A percentile compares a stretch with the other conserved stretches of the same genome.
Conservation (phyloP, 1,284 basidiomycete genomes). For the Ceratobasidium sp. region DNA sequence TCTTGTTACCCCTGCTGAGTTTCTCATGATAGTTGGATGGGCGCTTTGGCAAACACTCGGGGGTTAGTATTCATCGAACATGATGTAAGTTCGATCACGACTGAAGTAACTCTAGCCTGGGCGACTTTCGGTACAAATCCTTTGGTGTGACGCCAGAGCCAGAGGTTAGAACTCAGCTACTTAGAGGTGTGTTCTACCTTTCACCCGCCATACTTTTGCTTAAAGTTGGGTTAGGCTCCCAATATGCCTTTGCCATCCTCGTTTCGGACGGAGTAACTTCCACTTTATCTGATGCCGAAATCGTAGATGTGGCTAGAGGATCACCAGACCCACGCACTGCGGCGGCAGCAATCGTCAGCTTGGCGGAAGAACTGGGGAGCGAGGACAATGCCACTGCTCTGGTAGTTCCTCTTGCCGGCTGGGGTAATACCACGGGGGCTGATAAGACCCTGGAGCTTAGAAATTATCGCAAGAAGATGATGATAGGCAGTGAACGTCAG, state of each 20-base stretch:
- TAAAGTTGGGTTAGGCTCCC: conserved; percentile 63
- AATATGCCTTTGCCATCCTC: conserved; percentile 84
- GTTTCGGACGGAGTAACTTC: conserved; percentile 94
- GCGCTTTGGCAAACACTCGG: conserved; percentile 92
- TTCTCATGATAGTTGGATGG: conserved; percentile 83
- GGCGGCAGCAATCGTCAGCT: conserved; percentile 85
- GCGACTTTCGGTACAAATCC: conserved; percentile 90
- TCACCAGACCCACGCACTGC: conserved; percentile 81
- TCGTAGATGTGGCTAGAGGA: conserved; percentile 87
- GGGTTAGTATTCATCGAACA: conserved; percentile 65
- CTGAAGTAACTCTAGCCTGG: conserved; percentile 69
- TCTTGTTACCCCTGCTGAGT: not conserved
- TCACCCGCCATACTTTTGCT: not conserved
- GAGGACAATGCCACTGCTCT: conserved; percentile 94
- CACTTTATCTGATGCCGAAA: conserved; percentile 92
- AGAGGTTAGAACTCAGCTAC: conserved; percentile 83
- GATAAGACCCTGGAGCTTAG: conserved; percentile 86
- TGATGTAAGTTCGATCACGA: conserved; percentile 45
- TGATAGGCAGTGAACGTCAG: conserved; percentile 70
- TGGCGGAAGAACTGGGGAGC: conserved; percentile 90
- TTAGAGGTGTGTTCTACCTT: conserved; percentile 69
- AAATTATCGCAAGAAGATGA: conserved; percentile 77
- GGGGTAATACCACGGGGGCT: conserved; percentile 83
- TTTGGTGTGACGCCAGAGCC: conserved; percentile 96
- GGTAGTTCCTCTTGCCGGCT: conserved; percentile 93